Base-by-base conservation (phyloP, 352 stramenopile genomes). In the Globisporangium cederbergense region DNA sequence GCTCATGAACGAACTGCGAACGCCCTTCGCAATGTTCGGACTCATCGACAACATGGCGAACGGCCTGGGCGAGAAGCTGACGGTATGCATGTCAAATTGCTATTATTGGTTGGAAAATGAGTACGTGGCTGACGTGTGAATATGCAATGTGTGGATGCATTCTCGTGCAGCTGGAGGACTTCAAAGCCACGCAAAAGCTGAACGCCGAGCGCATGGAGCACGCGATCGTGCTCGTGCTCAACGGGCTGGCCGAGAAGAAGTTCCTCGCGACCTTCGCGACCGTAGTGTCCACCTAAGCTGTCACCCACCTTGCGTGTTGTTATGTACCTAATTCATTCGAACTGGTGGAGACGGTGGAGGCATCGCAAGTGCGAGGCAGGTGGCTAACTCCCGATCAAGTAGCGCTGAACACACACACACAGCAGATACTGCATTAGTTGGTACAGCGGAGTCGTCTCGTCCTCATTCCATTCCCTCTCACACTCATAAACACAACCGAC, bases 21-120 rank as follows among this genome's bases (percentile, higher is more conserved):
- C 93, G 43, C 88, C 86, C 16, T 95, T 93, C 53, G 86, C 85
- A 32, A 96, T 96, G 85, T 86, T 97, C 25, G 78, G 74, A 54
- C 90, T 96, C 62, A 86, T 97, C 49, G 89, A 97, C 75, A 97
- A 97, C 70, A 72, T 96, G 72, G 84, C 83, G 60, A 93, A 97
- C 65, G 89, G 89, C 38, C 73, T 97, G 14, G 86, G 87, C 57
- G 73, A 91, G 38, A 73, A 85, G 49, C 79, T 95, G 47, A 91
- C 86, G 71, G 78, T 86, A 52, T 45, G 72, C 54, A 7, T 13
- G 20, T 8, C 55, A 25, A 5, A 28, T 28, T 61, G 34, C 7
- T 20, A 34, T 58, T 5, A 56, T 30, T 28, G 14, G 45, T 0
- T 38, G n/a, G 9, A 16, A 49, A 8, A 42, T 25, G 25, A 22